A percentile compares a stretch with the other conserved stretches of the same genome.
These are phyloP conservation scores for Aureobasidium sp. DNA, from an alignment of 2,329 filamentous ascomycete genomes.

Conservation along the genomic window DNA sequence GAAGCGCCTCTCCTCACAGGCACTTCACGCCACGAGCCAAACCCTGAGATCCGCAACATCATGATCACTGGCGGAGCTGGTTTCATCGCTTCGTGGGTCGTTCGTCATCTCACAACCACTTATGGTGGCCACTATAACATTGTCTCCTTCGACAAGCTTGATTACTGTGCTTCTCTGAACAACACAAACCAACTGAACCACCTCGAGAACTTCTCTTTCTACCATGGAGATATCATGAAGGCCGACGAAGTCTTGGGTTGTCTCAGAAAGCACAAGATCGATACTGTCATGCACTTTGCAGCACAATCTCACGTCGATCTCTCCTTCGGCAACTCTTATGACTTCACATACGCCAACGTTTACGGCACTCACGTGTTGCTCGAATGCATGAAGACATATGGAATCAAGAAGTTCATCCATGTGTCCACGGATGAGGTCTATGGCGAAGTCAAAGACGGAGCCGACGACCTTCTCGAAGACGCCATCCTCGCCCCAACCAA, in stretches of 20 bases:
- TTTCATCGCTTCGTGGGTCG: conserved; percentile 81
- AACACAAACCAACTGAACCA: conserved; percentile 65
- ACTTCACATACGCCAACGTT: conserved; percentile 75
- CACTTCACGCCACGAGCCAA: conserved; percentile 62
- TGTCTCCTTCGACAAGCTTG: conserved; percentile 76
- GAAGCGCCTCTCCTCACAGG: conserved; percentile 64
- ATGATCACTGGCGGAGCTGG: conserved; percentile 79
- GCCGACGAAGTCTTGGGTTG: conserved; percentile 63
- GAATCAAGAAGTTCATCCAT: conserved; percentile 67
- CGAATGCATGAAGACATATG: conserved; percentile 66
- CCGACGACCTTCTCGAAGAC: conserved; percentile 64
- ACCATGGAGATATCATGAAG: conserved; percentile 71
- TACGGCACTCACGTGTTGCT: conserved; percentile 75
- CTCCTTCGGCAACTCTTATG: conserved; percentile 75
- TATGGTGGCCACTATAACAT: conserved; percentile 71
- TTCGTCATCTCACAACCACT: conserved; percentile 67
- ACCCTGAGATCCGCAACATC: conserved; percentile 67
- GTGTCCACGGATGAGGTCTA: conserved; percentile 83
- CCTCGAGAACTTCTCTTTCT: conserved; percentile 68
- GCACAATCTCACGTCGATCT: conserved; percentile 77
- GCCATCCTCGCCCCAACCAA: conserved; percentile 74
- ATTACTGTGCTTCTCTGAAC: conserved; percentile 74
- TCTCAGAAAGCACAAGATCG: conserved; percentile 64
- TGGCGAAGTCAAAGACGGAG: conserved; percentile 66
- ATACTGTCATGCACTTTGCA: conserved; percentile 77